Evolutionary conservation across 2,329 filamentous ascomycete genomes (phyloP).

Genomic region (Diplodia intermedia): DNA sequence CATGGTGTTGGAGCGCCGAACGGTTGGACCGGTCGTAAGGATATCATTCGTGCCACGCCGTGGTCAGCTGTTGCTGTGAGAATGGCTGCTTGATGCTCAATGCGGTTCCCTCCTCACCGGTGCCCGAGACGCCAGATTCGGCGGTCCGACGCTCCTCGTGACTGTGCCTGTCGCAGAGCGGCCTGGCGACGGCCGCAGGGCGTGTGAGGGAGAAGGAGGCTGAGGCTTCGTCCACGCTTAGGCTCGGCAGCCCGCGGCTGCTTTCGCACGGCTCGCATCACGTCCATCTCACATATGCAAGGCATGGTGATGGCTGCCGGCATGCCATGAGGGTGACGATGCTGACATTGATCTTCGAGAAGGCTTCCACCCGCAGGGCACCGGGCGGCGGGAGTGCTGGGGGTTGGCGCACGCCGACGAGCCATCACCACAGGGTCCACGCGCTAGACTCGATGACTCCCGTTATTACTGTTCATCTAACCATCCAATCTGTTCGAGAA

Average conservation of each 20-base stretch:
- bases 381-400: background rate
- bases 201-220: no score
- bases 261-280: slow-evolving; percentile 19
- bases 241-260: slow-evolving; percentile 10
- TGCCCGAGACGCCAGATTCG: background rate
- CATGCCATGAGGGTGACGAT: background rate
- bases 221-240: slow-evolving; percentile 20
- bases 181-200: background rate
- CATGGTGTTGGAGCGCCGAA: background rate
- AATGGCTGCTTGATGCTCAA: slow-evolving; percentile 12
- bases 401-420: slow-evolving; percentile 3
- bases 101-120: background rate
- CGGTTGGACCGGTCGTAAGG: slow-evolving; percentile 10
- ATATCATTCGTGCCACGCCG: background rate
- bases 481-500: slow-evolving; percentile 13
- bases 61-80: slow-evolving; percentile 1
- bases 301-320: slow-evolving; percentile 18
- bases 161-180: background rate
- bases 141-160: slow-evolving; percentile 13
- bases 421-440: slow-evolving; percentile 17
- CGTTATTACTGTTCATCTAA: slow-evolving; percentile 16
- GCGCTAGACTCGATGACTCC: slow-evolving; percentile 16
- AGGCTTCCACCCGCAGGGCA: slow-evolving; percentile 9
- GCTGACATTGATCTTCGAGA: slow-evolving; percentile 14
- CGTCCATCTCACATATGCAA: slow-evolving; percentile 22